Evolutionary conservation across 2,329 filamentous ascomycete species (phyloP).

Genomic region (Nemania sp.): DNA sequence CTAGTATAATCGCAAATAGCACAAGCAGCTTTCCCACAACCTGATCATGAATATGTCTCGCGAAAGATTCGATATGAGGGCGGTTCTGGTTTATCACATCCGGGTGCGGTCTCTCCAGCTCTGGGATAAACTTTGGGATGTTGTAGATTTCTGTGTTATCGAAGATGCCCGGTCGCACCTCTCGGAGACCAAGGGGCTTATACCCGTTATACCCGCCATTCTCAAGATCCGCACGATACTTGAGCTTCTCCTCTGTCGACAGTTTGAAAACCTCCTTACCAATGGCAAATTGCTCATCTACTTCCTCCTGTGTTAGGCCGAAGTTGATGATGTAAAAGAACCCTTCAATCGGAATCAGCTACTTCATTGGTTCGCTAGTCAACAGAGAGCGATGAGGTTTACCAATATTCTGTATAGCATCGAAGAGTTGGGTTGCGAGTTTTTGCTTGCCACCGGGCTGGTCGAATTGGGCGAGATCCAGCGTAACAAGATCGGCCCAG

Average conservation of each 20-base stretch:
- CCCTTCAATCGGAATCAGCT: slow-evolving; percentile 49
- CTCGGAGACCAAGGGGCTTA: slow-evolving; percentile 57
- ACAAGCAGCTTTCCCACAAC: slow-evolving; percentile 52
- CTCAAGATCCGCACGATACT: slow-evolving; percentile 64
- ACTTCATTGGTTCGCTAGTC: too few relatives aligned
- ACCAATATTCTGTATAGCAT: slow-evolving; percentile 62
- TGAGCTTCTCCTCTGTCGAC: slow-evolving; percentile 68
- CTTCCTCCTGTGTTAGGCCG: slow-evolving; percentile 69
- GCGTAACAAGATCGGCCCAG: slow-evolving; percentile 69
- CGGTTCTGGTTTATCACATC: slow-evolving; percentile 50
- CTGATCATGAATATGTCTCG: slow-evolving; percentile 52
- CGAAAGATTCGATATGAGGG: slow-evolving; percentile 52
- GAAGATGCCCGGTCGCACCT: slow-evolving; percentile 51
- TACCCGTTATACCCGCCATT: slow-evolving; percentile 69
- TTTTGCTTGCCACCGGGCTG: slow-evolving; percentile 65
- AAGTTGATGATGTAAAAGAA: slow-evolving; percentile 75
- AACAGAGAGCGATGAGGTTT: background rate
- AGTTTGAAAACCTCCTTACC: slow-evolving; percentile 69
- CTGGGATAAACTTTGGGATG: slow-evolving; percentile 56
- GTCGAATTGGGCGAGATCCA: slow-evolving; percentile 67
- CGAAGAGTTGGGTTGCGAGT: slow-evolving; percentile 65
- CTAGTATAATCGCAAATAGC: slow-evolving; percentile 62
- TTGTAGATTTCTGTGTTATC: slow-evolving; percentile 58
- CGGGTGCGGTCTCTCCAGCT: slow-evolving; percentile 50
- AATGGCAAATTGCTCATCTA: slow-evolving; percentile 71